Base-by-base conservation (phyloP, 257 asterid species). In the Solanum phureja region DNA sequence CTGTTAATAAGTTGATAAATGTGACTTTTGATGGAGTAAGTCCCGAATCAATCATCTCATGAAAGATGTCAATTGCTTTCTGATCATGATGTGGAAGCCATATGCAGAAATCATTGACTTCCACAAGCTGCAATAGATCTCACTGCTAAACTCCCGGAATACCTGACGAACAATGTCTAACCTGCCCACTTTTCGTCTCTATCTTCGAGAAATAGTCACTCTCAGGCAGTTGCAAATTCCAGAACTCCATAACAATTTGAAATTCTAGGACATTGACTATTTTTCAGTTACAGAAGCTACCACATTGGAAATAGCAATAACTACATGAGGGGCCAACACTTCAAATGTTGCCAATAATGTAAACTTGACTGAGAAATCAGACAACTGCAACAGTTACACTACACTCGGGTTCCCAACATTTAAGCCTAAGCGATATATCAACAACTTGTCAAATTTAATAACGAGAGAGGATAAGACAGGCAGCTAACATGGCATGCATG, bases 71-170 rank as follows among this genome's bases (percentile, higher is more conserved):
- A 9, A 91, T 89, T 35, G 96, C 94, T 87, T 91, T 91, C n/a
- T 86, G 86, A 21, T 93, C 93, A 40, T 87, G 89, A 87, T 90
- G 71, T 93, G 96, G 84, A 91, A 93, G 24, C 95, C 96, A 31
- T 93, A 93, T 8, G 95, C 95, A 5, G 95, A 90, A 89, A 93
- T 93, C 87, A 93, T 84, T 5, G 96, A 92, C 88, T 94, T 93
- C 94, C 96, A 94, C 96, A 93, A 1, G 96, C 91, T 46, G 93
- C 58, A 56, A 91, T 88, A 5, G 96, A 91, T 66, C 90, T 93
- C n/a, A 6, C 64, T 1, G 64, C n/a, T 6, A 91, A 88, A 87
- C 68, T 73, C 21, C 8, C 8, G 83, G 37, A 93, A 93, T 44
- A 94, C 94, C 37, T 31, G 74, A 83, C 88, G 92, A 42, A 95